Base-by-base conservation (phyloP, 768 basidiomycete genomes). In the Naganishia friedmannii region DNA sequence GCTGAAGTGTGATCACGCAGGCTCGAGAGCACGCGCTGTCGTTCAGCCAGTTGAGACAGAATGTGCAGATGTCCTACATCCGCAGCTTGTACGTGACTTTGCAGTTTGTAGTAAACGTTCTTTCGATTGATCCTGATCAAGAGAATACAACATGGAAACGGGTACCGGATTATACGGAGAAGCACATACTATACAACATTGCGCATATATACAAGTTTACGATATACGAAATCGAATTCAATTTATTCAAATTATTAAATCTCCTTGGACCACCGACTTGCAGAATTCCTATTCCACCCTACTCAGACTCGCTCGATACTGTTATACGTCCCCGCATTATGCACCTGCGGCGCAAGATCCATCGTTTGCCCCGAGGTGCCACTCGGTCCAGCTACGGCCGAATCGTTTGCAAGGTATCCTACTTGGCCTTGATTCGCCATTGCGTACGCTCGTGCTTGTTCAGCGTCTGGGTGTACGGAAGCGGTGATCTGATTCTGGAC, bases 401-500 rank as follows among this genome's bases (percentile, higher is more conserved):
- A 28, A 3, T 23, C 57, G n/a, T 32, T 39, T 6, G 57, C 19
- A 23, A 42, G 34, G 60, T 63, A 45, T 6, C 60, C 60, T 15
- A 63, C 60, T 28, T 63, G 60, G 26, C 60, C 60, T 42, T 37
- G 60, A 28, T 63, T 63, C 26, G 39, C 60, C 39, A 42, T 42
- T 9, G 60, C 60, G 17, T 63, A 63, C 12, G 60, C 60, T 45
- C 60, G 60, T 23, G 60, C 60, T 26, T 63, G 60, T 28, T 63
- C 60, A 21, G 39, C 32, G 39, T 63, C 60, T 26, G 60, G 60
- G 60, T 63, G 60, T 9, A 63, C 28, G 23, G 60, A 63, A 1
- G 60, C 37, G 26, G 60, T 63, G 39, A 63, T 63, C 26, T 63
- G 60, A 42, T 63, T 63, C 39, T 63, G 60, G 6, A 63, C 60